A percentile compares a stretch with the other conserved stretches of the same genome.
Evolutionary conservation across 768 basidiomycete genomes (phyloP).

Genomic region (Agaricus blazei): DNA sequence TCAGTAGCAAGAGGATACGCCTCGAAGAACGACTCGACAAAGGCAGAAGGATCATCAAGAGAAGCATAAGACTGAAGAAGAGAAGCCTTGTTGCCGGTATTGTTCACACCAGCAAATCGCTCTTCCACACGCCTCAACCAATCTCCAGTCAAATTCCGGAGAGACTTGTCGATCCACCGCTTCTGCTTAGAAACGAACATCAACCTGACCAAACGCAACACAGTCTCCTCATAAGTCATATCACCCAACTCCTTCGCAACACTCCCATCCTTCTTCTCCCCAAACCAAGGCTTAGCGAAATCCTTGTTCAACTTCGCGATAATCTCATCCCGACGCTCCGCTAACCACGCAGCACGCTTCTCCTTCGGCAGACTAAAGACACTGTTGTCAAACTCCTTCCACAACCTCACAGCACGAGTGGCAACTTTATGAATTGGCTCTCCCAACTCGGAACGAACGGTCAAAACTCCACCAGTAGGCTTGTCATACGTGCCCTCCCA

Average conservation of each 20-base stretch:
- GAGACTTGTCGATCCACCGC: slow-evolving; percentile 89
- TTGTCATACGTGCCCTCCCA: slow-evolving; percentile 96
- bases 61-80: slow-evolving; percentile 77
- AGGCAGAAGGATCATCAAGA: slow-evolving; percentile 76
- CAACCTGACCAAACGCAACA: slow-evolving; percentile 83
- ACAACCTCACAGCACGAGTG: slow-evolving; percentile 92
- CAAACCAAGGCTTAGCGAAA: slow-evolving; percentile 97
- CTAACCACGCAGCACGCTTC: slow-evolving; percentile 87
- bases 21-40: slow-evolving; percentile 80
- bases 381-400: slow-evolving; percentile 98
- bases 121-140: slow-evolving; percentile 96
- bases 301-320: slow-evolving; percentile 91
- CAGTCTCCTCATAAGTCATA: slow-evolving; percentile 98
- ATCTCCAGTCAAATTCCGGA: slow-evolving; percentile 93
- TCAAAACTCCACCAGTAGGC: slow-evolving; percentile 93
- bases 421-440: slow-evolving; percentile 99
- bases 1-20: slow-evolving; percentile 76
- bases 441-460: slow-evolving; percentile 95
- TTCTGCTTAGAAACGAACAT: slow-evolving; percentile 92
- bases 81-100: slow-evolving; percentile 70
- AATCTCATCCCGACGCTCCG: slow-evolving; percentile 81
- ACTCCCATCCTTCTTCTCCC: slow-evolving; percentile 87
- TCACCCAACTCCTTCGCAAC: slow-evolving; percentile 85
- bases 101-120: slow-evolving; percentile 88
- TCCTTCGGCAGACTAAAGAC: slow-evolving; percentile 96